Percentiles rank a stretch among this genome's conserved stretches.
Conservation (phyloP, 2,329 filamentous ascomycete genomes). For the Phoma sp. region DNA sequence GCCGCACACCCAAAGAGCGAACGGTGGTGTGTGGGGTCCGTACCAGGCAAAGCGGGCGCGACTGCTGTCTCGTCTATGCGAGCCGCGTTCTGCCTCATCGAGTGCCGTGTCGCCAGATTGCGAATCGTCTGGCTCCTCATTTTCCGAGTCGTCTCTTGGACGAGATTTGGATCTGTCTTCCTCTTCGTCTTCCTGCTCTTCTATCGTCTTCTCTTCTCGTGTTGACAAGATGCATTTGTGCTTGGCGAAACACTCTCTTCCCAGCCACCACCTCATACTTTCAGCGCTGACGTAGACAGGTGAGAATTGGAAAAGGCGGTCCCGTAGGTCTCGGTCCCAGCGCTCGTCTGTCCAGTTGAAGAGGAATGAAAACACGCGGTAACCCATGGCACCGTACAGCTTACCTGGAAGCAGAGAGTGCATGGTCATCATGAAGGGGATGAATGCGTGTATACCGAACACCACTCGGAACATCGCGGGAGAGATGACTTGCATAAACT, state of each 20-base stretch:
- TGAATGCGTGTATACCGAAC: slow-evolving; percentile 93
- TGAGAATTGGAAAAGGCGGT: slow-evolving; percentile 90
- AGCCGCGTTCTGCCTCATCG: slow-evolving; percentile 5
- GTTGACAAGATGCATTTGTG: slow-evolving; percentile 90
- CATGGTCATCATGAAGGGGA: slow-evolving; percentile 91
- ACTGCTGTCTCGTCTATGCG: slow-evolving; percentile 48
- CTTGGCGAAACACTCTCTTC: slow-evolving; percentile 80
- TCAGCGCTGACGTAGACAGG: slow-evolving; percentile 91
- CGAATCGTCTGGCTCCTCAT: slow-evolving; percentile 18
- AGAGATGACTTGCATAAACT: slow-evolving; percentile 84
- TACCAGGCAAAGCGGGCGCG: slow-evolving; percentile 74
- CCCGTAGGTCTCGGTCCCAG: slow-evolving; percentile 81
- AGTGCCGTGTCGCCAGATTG: slow-evolving; percentile 3
- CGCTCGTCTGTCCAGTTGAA: slow-evolving; percentile 86
- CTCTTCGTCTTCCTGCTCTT: slow-evolving; percentile 59
- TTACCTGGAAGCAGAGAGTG: slow-evolving; percentile 69
- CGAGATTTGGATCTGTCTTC: slow-evolving; percentile 34
- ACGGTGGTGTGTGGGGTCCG: slow-evolving; percentile 76
- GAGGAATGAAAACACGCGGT: slow-evolving; percentile 86
- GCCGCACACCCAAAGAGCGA: slow-evolving; percentile 88
- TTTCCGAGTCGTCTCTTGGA: slow-evolving; percentile 23
- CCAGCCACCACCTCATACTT: slow-evolving; percentile 95
- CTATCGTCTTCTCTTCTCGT: slow-evolving; percentile 70
- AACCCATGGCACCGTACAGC: slow-evolving; percentile 83
- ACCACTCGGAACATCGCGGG: slow-evolving; percentile 78